phyloP scores from a whole-genome alignment of 2,329 filamentous ascomycete species.

The Colletotrichum aenigma region DNA sequence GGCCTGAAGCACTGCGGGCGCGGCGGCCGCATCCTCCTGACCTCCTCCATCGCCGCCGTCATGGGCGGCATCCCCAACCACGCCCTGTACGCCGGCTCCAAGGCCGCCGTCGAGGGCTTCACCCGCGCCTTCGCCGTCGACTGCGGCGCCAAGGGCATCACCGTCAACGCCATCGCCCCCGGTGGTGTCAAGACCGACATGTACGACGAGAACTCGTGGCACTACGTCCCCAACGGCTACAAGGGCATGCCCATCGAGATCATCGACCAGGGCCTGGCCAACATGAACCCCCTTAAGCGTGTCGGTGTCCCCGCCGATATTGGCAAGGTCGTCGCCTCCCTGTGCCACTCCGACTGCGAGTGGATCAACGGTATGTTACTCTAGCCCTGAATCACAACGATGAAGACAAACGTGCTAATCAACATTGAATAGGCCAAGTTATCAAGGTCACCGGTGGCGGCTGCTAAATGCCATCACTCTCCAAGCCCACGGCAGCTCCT shows the following conservation, averaged over 20 bases:
- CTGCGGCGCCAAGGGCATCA: conserved; percentile 70
- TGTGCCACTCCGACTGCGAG: conserved; percentile 62
- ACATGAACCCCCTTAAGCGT: conserved; percentile 62
- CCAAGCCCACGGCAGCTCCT: background rate
- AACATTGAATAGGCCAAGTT: conserved; percentile 35
- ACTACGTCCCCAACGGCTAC: conserved; percentile 63
- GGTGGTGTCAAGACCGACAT: conserved; percentile 79
- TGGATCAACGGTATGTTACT: conserved; percentile 65
- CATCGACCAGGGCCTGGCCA: conserved; percentile 60
- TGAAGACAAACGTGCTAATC: conserved; percentile 53
- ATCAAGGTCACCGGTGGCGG: conserved; percentile 42
- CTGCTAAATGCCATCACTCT: background rate
- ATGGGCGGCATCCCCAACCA: conserved; percentile 72
- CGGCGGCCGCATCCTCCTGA: conserved; percentile 75
- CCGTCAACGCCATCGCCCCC: conserved; percentile 75
- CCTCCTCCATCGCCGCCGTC: conserved; percentile 71
- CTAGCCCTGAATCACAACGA: background rate
- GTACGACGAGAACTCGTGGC: conserved; percentile 74
- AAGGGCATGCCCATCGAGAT: conserved; percentile 54
- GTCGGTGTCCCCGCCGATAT: conserved; percentile 64
- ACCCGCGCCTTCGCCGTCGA: conserved; percentile 75
- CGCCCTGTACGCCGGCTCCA: conserved; percentile 73
- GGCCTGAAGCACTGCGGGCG: conserved; percentile 73
- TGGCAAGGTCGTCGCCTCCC: conserved; percentile 59
- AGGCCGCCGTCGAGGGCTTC: conserved; percentile 76